Evolutionary conservation across 2,329 filamentous ascomycete genomes (phyloP).

Genomic region (Clonostachys byssicola): DNA sequence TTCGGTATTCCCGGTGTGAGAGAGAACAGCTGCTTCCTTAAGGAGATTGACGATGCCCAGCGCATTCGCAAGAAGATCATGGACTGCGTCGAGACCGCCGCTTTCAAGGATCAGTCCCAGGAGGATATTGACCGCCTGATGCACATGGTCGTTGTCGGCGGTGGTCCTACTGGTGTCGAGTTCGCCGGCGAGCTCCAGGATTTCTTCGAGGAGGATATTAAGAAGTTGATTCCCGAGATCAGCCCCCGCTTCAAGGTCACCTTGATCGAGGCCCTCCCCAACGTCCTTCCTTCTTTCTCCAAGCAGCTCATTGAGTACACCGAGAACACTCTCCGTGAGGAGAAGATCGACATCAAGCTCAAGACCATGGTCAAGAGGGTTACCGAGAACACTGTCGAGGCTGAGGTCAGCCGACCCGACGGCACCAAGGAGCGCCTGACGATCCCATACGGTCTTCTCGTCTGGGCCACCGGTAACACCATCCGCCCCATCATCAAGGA

Average conservation of each 20-base stretch:
- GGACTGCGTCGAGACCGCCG: slow-evolving; percentile 98
- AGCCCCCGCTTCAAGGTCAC: slow-evolving; percentile 94
- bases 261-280: slow-evolving; percentile 93
- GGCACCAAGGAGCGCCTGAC: slow-evolving; percentile 77
- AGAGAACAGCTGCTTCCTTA: slow-evolving; percentile 95
- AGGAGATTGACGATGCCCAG: slow-evolving; percentile 96
- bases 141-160: slow-evolving; percentile 95
- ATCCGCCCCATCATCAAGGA: slow-evolving; percentile 86
- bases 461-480: slow-evolving; percentile 98
- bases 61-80: slow-evolving; percentile 97
- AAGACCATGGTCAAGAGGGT: slow-evolving; percentile 99
- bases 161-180: slow-evolving; percentile 94
- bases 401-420: slow-evolving; percentile 75
- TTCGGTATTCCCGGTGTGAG: slow-evolving; percentile 95
- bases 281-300: slow-evolving; percentile 95
- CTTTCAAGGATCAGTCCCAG: slow-evolving; percentile 89
- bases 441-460: slow-evolving; percentile 91
- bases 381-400: slow-evolving; percentile 88
- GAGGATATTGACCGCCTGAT: slow-evolving; percentile 91
- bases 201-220: slow-evolving; percentile 97
- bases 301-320: slow-evolving; percentile 99
- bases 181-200: slow-evolving; percentile 98
- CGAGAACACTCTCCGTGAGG: slow-evolving; percentile 97
- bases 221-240: slow-evolving; percentile 97
- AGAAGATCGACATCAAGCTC: slow-evolving; percentile 94